Evolutionary conservation across 768 basidiomycete genomes (phyloP).

Genomic region (Pholiota conissans): DNA sequence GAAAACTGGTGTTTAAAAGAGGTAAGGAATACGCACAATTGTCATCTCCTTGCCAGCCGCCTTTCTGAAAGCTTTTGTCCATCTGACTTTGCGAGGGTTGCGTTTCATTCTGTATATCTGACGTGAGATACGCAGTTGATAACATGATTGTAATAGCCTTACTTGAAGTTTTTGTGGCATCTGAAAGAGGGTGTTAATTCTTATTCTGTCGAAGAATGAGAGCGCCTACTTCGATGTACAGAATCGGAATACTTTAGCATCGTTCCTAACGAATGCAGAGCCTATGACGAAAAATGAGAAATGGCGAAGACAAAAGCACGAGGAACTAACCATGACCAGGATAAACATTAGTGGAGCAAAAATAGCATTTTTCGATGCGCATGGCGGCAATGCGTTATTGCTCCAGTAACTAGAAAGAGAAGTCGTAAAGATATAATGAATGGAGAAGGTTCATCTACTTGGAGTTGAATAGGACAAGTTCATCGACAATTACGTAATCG

Average conservation of each 20-base stretch:
- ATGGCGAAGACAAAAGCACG: neutral
- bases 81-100: slow-evolving; percentile 96
- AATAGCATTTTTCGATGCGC: slow-evolving; percentile 98
- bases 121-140: neutral
- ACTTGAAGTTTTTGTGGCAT: slow-evolving; percentile 99
- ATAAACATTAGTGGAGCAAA: slow-evolving; percentile 96
- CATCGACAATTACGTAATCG: too few relatives aligned
- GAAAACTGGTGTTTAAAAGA: neutral
- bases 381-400: slow-evolving; percentile 38
- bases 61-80: slow-evolving; percentile 99
- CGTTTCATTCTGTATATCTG: slow-evolving; percentile 83
- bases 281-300: slow-evolving; percentile 41
- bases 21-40: slow-evolving; percentile 52
- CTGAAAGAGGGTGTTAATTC: slow-evolving; percentile 37
- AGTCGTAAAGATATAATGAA: too few relatives aligned
- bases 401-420: neutral
- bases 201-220: neutral
- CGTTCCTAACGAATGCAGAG: slow-evolving; percentile 95
- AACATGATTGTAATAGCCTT: slow-evolving; percentile 19
- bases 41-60: slow-evolving; percentile 99
- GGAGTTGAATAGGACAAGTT: too few relatives aligned
- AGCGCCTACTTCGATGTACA: slow-evolving; percentile 89
- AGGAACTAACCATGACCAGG: slow-evolving; percentile 81
- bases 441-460: too few relatives aligned
- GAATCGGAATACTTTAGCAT: slow-evolving; percentile 97